Base-by-base conservation (phyloP, 345 rosid genomes). In the Melaleuca quinquenervia region DNA sequence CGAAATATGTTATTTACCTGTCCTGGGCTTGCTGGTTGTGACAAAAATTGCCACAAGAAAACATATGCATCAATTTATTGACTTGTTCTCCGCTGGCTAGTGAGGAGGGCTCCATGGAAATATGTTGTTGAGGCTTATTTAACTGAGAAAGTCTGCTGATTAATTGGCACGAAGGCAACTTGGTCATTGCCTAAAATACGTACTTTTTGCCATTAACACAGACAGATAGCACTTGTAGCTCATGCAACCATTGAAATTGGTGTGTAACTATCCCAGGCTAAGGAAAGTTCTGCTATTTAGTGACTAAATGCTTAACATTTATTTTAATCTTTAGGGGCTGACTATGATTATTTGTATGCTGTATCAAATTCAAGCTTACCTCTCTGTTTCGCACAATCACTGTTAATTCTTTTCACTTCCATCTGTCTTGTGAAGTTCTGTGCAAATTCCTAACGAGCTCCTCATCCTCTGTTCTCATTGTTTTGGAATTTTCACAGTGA, bases 401-500 rank as follows among this genome's bases (percentile, higher is more conserved):
- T 70, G 20, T 70, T 41, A 70, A 1, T 36, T 70, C 15, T 5
- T 51, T 51, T 16, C 14, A 3, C 44, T 51, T 56, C 60, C 78
- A 70, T 55, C 52, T 49, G 20, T 75, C 50, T 64, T 32, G 16
- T n/a, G 80, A 32, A 29, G 26, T 22, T 8, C 9, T 18, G 60
- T 82, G 44, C 56, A 22, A 52, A 20, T 27, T 83, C 24, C 83
- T 45, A 3, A 29, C 62, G 86, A 53, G 82, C 26, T 80, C 62
- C 62, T 60, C 41, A 80, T 32, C 21, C 50, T 82, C 83, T 36
- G 27, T 50, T 64, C 60, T 26, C 18, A 44, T 52, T 27, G 55
- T 49, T 64, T 26, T 82, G 50, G 54, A 60, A 49, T 82, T 52
- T 93, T 70, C 24, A 88, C 92, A 96, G 99, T 97, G 98, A 94